A percentile compares a stretch with the other conserved stretches of the same genome.
These are phyloP conservation scores for Antrodiella citrinella DNA, from an alignment of 768 basidiomycete genomes.

Conservation along the genomic window DNA sequence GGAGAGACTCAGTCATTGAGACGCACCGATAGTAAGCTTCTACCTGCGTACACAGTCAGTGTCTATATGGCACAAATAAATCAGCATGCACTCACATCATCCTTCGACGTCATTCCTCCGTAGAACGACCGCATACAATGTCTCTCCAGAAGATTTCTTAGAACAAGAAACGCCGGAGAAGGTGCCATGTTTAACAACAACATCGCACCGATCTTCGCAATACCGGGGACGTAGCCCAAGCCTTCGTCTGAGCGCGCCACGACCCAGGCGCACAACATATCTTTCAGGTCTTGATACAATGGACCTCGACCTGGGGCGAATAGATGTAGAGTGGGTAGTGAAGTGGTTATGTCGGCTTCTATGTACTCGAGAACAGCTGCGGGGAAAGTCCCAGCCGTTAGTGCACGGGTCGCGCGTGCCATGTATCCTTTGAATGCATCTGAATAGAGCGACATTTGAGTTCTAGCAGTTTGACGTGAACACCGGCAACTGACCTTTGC, in stretches of 20 bases:
- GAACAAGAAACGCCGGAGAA: slow-evolving; percentile 67
- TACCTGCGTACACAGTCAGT: too few relatives aligned
- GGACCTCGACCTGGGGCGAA: slow-evolving; percentile 74
- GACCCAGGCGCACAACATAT: slow-evolving; percentile 83
- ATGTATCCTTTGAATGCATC: slow-evolving; percentile 69
- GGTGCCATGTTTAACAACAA: slow-evolving; percentile 74
- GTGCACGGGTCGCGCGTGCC: slow-evolving; percentile 64
- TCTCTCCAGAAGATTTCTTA: slow-evolving; percentile 81
- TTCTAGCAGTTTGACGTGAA: slow-evolving; percentile 5
- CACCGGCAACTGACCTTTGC: slow-evolving; percentile 52
- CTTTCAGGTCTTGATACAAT: slow-evolving; percentile 72
- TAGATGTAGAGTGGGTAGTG: slow-evolving; percentile 72
- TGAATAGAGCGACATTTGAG: slow-evolving; percentile 20
- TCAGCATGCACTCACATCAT: slow-evolving; percentile 85
- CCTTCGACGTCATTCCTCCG: slow-evolving; percentile 57
- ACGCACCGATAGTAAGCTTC: slow-evolving; percentile 84
- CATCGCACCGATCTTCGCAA: slow-evolving; percentile 78
- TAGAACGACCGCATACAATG: slow-evolving; percentile 84
- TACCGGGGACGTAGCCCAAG: slow-evolving; percentile 62
- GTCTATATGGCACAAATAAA: too few relatives aligned
- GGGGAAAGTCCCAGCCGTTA: slow-evolving; percentile 61
- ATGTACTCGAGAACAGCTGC: slow-evolving; percentile 50
- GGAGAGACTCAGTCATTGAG: neutral
- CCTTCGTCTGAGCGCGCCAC: slow-evolving; percentile 80
- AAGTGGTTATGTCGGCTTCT: slow-evolving; percentile 66